phyloP scores from a whole-genome alignment of 805 yeast species.

The Myxozyma sirexii region DNA sequence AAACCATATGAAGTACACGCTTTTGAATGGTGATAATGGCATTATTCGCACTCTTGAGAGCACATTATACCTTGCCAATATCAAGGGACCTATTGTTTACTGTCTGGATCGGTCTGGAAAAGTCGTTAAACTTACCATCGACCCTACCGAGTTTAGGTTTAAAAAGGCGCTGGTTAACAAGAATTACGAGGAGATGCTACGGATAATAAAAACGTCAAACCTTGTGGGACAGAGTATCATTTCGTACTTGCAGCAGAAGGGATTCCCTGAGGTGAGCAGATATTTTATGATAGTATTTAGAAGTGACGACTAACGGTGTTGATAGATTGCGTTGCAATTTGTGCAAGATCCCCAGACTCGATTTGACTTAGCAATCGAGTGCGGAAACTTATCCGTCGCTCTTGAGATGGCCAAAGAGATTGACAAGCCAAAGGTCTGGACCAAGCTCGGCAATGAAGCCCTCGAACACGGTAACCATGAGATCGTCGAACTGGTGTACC shows the following conservation, averaged over 20 bases:
- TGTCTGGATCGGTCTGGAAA: conserved; percentile 85
- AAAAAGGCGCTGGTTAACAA: conserved; percentile 88
- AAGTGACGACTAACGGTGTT: background rate
- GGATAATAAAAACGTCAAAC: conserved; percentile 84
- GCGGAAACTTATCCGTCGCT: conserved; percentile 88
- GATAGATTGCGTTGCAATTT: conserved; percentile 81
- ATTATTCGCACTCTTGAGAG: conserved; percentile 89
- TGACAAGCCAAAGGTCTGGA: conserved; percentile 73
- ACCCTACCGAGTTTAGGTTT: conserved; percentile 96
- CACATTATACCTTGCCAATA: conserved; percentile 79
- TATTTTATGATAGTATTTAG: background rate
- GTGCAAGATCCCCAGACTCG: conserved; percentile 96
- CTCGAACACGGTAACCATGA: conserved; percentile 84
- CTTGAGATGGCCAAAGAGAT: conserved; percentile 80
- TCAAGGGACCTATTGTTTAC: conserved; percentile 68
- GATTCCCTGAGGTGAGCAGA: conserved; percentile 72
- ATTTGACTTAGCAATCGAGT: conserved; percentile 92
- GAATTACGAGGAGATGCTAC: conserved; percentile 87
- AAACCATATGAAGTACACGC: conserved; percentile 91
- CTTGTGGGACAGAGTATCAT: conserved; percentile 97
- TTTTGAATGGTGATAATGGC: conserved; percentile 93
- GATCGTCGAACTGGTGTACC: conserved; percentile 83
- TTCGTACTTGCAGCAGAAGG: conserved; percentile 90
- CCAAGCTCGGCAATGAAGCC: conserved; percentile 81
- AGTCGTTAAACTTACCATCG: conserved; percentile 76